phyloP scores from a whole-genome alignment of 257 asterid species.

The Petunia axillaris region DNA sequence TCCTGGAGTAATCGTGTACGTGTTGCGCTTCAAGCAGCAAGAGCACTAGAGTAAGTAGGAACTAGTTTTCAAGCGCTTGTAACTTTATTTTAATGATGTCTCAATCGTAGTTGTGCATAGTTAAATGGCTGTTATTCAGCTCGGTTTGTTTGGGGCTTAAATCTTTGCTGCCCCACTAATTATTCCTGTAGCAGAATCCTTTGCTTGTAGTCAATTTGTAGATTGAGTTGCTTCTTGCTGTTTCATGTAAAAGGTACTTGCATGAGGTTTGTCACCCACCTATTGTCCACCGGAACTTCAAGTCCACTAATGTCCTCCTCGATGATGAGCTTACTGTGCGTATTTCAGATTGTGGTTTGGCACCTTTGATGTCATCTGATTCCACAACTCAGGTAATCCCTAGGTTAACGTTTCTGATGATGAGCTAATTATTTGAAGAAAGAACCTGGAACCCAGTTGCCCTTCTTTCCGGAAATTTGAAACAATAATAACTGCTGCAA shows the following conservation, averaged over 20 bases:
- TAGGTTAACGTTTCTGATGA: neutral
- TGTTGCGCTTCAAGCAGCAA: constrained; percentile 91
- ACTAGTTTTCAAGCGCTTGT: neutral
- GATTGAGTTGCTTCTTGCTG: constrained; percentile 30
- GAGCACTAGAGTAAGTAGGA: constrained; percentile 77
- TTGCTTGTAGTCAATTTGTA: constrained; percentile 15
- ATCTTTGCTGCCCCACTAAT: constrained; percentile 4
- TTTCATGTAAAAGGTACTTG: constrained; percentile 64
- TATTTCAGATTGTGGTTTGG: constrained; percentile 86
- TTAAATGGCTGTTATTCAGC: neutral
- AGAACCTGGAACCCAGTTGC: constrained; percentile 18
- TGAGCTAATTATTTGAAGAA: neutral
- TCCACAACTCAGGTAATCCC: constrained; percentile 61
- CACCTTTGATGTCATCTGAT: constrained; percentile 59
- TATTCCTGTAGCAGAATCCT: neutral
- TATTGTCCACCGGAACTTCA: constrained; percentile 76
- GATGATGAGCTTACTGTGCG: constrained; percentile 61
- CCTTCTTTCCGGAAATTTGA: neutral
- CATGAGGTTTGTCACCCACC: constrained; percentile 82
- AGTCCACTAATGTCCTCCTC: constrained; percentile 74
- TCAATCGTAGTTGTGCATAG: neutral
- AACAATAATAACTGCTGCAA: neutral
- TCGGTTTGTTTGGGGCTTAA: constrained; percentile 7
- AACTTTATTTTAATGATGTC: constrained; percentile 12
- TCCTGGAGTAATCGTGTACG: constrained; percentile 84